These are phyloP conservation scores for Schizonepeta tenuifolia DNA, from an alignment of 257 asterid species.

Conservation along the genomic window DNA sequence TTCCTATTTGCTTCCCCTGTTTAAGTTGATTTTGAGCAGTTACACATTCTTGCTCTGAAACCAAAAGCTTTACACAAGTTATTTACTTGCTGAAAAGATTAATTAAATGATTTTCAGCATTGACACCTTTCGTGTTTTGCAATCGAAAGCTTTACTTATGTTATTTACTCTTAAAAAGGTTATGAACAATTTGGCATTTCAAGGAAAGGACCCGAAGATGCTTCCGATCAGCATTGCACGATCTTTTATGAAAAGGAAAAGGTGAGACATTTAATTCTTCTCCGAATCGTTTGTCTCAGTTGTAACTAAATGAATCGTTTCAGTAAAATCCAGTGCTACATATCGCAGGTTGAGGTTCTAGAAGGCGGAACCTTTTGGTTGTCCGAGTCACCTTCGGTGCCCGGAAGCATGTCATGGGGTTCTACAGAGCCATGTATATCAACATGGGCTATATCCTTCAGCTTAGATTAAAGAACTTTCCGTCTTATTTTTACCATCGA, in stretches of 20 bases:
- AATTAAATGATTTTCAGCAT: background rate
- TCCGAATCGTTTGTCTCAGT: background rate
- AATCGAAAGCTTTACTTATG: slow-evolving; percentile 11
- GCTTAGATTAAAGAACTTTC: slow-evolving; percentile 15
- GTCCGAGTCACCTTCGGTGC: slow-evolving; percentile 97
- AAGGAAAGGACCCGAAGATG: slow-evolving; percentile 88
- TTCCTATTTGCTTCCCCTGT: slow-evolving; percentile 14
- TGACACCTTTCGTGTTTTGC: background rate
- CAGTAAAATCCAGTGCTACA: slow-evolving; percentile 23
- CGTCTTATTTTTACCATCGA: slow-evolving; percentile 15
- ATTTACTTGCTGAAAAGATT: background rate
- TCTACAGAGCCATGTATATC: slow-evolving; percentile 85
- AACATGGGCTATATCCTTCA: slow-evolving; percentile 99
- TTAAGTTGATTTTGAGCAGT: slow-evolving; percentile 3
- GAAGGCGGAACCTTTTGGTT: slow-evolving; percentile 99
- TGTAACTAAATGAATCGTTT: slow-evolving; percentile 11
- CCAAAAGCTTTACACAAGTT: background rate
- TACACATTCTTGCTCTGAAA: background rate
- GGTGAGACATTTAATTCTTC: slow-evolving; percentile 46
- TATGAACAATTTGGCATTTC: slow-evolving; percentile 92
- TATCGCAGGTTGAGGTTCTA: slow-evolving; percentile 79
- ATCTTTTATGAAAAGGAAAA: slow-evolving; percentile 91
- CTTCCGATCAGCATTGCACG: slow-evolving; percentile 87
- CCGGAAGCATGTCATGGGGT: slow-evolving; percentile 99
- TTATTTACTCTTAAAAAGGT: slow-evolving; percentile 50